phyloP scores from a whole-genome alignment of 1,284 basidiomycete species.

The Cerrena zonata region DNA sequence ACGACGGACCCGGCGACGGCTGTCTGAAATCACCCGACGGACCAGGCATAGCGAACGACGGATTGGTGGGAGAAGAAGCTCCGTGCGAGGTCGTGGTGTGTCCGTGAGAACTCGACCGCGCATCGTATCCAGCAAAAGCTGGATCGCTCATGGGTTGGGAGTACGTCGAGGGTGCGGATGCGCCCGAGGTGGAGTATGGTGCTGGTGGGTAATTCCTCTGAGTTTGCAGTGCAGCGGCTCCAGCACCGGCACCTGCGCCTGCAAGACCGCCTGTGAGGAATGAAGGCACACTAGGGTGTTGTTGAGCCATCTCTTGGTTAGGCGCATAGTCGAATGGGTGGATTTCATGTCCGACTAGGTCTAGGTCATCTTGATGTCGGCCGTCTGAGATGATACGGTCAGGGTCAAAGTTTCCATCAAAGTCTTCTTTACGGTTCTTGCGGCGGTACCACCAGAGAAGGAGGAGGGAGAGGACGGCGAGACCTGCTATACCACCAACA shows the following conservation, averaged over 20 bases:
- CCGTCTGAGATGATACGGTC: slow-evolving; percentile 31
- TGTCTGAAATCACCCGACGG: background rate
- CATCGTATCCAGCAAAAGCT: slow-evolving; percentile 15
- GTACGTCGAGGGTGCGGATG: slow-evolving; percentile 19
- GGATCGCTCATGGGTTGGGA: slow-evolving; percentile 10
- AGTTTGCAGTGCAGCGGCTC: background rate
- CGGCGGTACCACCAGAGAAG: slow-evolving; percentile 23
- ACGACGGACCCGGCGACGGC: slow-evolving; percentile 18
- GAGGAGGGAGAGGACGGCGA: slow-evolving; percentile 23
- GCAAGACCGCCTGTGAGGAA: slow-evolving; percentile 21
- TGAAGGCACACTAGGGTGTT: slow-evolving; percentile 16
- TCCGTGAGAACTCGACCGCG: slow-evolving; percentile 15
- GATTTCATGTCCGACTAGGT: slow-evolving; percentile 31
- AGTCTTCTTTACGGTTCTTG: slow-evolving; percentile 31
- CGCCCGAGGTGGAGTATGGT: background rate
- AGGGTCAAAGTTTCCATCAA: slow-evolving; percentile 49
- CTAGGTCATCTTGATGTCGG: slow-evolving; percentile 24
- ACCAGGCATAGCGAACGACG: slow-evolving; percentile 4
- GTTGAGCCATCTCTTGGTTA: slow-evolving; percentile 22
- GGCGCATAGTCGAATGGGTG: slow-evolving; percentile 28
- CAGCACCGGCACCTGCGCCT: background rate
- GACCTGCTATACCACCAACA: slow-evolving; percentile 31
- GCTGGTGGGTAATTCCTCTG: background rate
- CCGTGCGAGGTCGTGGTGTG: background rate
- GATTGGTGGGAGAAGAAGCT: slow-evolving; percentile 17